Evolutionary conservation across 75 land plant species (phyloP).

Genomic region (Selaginella tamariscina): DNA sequence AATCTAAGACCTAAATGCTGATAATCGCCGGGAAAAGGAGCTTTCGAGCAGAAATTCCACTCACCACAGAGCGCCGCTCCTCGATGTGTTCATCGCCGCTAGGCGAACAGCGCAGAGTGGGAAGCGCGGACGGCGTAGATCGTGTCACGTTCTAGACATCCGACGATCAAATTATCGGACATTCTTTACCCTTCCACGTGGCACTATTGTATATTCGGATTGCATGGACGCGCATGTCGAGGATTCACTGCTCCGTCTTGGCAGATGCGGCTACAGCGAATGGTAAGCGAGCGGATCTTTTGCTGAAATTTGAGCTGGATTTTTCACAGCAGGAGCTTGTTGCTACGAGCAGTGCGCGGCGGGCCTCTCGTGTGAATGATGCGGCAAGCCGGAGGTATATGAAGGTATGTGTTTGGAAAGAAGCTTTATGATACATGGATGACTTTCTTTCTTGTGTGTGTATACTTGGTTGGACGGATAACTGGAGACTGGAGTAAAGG

Average conservation of each 20-base stretch:
- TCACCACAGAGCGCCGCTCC: slow-evolving; percentile 2
- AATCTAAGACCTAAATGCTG: slow-evolving; percentile 1
- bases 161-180: slow-evolving; percentile 3
- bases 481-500: too few species aligned
- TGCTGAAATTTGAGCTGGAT: slow-evolving; percentile 3
- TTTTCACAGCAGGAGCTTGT: slow-evolving; percentile 28
- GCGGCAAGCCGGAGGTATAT: slow-evolving; percentile 99
- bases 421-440: neutral
- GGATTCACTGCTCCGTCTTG: neutral
- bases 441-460: neutral
- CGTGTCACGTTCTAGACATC: slow-evolving; percentile 1
- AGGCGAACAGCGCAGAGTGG: neutral
- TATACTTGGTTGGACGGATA: too few species aligned
- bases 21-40: slow-evolving; percentile 1
- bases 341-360: slow-evolving; percentile 74
- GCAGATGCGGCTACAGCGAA: neutral
- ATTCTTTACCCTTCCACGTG: slow-evolving; percentile 1
- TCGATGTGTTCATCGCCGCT: neutral
- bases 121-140: slow-evolving; percentile 1
- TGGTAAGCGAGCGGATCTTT: neutral
- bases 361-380: slow-evolving; percentile 99
- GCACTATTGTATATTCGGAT: slow-evolving; percentile 3
- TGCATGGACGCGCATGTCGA: neutral
- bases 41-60: neutral
- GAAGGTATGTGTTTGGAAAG: slow-evolving; percentile 46